Conservation (phyloP, 495 filamentous ascomycete species). For the Viridothelium virens region DNA sequence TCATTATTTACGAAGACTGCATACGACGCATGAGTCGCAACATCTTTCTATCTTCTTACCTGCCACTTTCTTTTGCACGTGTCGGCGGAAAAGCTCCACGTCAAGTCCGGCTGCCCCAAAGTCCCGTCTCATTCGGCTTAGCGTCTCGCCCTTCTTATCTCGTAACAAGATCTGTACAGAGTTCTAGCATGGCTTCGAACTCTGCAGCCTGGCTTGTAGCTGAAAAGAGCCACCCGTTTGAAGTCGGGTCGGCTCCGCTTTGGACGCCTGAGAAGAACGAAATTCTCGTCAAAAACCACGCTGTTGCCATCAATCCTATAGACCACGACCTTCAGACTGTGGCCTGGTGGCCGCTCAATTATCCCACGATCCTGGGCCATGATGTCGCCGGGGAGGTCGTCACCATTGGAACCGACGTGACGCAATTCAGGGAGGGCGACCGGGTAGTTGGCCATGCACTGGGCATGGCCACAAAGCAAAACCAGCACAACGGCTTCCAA, state of each 20-base stretch:
- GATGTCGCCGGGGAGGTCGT: conserved; percentile 19
- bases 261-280: conserved; percentile 32
- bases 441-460: conserved; percentile 41
- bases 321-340: conserved; percentile 17
- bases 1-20: background rate
- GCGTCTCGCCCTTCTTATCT: background rate
- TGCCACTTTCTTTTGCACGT: background rate
- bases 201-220: conserved; percentile 38
- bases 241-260: conserved; percentile 35
- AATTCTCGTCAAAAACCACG: conserved; percentile 37
- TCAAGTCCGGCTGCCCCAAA: background rate
- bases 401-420: conserved; percentile 23
- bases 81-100: background rate
- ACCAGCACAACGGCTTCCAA: conserved; percentile 39
- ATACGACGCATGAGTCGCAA: background rate
- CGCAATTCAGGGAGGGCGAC: conserved; percentile 38
- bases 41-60: background rate
- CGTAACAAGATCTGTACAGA: background rate
- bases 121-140: background rate
- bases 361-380: conserved; percentile 19
- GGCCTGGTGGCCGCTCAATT: conserved; percentile 27
- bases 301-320: conserved; percentile 41
- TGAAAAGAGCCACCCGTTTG: conserved; percentile 27
- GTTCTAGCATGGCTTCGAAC: conserved; percentile 26
- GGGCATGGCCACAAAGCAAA: conserved; percentile 33